Conservation (phyloP, 2,329 filamentous ascomycete species). For the Magnaporthiopsis rhizophila region DNA sequence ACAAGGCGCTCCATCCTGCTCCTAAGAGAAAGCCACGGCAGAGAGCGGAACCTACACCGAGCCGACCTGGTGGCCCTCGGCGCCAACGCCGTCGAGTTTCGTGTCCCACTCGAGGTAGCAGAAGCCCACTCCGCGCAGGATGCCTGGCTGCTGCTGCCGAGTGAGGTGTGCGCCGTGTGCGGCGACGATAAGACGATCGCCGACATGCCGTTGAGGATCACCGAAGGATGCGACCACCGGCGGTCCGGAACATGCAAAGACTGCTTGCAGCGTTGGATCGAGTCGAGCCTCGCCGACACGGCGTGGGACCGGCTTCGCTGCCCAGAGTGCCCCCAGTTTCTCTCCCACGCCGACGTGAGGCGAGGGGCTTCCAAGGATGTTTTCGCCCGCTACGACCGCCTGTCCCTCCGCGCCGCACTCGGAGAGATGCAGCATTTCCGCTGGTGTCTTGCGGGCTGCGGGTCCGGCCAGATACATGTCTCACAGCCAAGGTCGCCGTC, state of each 20-base stretch:
- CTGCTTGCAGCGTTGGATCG: slow-evolving; percentile 26
- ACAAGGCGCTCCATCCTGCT: neutral
- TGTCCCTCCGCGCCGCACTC: slow-evolving; percentile 24
- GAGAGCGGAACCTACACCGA: neutral
- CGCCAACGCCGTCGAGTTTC: slow-evolving; percentile 23
- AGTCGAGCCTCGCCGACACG: slow-evolving; percentile 20
- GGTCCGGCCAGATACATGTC: slow-evolving; percentile 28
- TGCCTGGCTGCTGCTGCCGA: slow-evolving; percentile 23
- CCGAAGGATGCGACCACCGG: slow-evolving; percentile 20
- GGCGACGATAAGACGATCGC: slow-evolving; percentile 25
- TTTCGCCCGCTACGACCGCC: slow-evolving; percentile 27
- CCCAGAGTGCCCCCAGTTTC: slow-evolving; percentile 24
- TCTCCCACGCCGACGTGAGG: slow-evolving; percentile 23
- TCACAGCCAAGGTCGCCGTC: neutral
- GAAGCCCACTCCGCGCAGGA: slow-evolving; percentile 23
- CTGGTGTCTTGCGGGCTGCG: slow-evolving; percentile 30
- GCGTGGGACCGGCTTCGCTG: slow-evolving; percentile 26
- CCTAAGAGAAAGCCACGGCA: neutral
- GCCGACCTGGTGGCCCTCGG: slow-evolving; percentile 8
- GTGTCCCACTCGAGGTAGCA: slow-evolving; percentile 18
- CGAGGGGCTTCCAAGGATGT: slow-evolving; percentile 18
- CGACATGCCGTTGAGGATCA: slow-evolving; percentile 24
- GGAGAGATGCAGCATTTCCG: slow-evolving; percentile 23
- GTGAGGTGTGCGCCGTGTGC: slow-evolving; percentile 25
- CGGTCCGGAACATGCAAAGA: slow-evolving; percentile 21